A percentile compares a stretch with the other conserved stretches of the same genome.
phyloP scores from a whole-genome alignment of 768 basidiomycete genomes.

The Psilocybe cyanescens region DNA sequence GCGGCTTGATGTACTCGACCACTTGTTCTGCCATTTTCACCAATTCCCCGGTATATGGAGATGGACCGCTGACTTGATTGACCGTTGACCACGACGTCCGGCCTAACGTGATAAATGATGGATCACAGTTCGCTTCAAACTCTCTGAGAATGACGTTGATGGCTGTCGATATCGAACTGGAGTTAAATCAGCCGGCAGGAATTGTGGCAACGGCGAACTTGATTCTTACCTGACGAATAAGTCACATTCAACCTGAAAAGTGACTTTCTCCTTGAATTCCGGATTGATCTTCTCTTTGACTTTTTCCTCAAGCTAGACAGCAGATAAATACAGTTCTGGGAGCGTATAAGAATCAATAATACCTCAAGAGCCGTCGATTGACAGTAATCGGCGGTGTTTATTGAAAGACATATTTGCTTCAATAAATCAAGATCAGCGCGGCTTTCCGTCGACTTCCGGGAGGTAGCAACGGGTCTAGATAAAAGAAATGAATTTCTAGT shows the following conservation, averaged over 20 bases:
- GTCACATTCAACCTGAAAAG: constrained; percentile 85
- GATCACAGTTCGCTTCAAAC: constrained; percentile 83
- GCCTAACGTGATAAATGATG: constrained; percentile 74
- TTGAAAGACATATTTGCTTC: constrained; percentile 82
- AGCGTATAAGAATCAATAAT: constrained; percentile 12
- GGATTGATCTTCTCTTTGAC: constrained; percentile 81
- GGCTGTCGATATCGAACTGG: constrained; percentile 82
- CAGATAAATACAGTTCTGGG: background rate
- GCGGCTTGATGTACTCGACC: constrained; percentile 73
- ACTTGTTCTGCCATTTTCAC: constrained; percentile 76
- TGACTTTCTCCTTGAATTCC: constrained; percentile 77
- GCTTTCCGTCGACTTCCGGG: constrained; percentile 78
- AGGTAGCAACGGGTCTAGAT: constrained; percentile 41
- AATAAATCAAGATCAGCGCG: constrained; percentile 78
- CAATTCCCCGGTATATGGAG: constrained; percentile 79
- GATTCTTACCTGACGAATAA: constrained; percentile 77
- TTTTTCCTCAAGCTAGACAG: constrained; percentile 84
- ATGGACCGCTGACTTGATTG: constrained; percentile 87
- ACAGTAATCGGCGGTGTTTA: constrained; percentile 99
- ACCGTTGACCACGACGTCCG: constrained; percentile 79
- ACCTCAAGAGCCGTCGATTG: constrained; percentile 90
- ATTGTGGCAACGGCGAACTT: background rate
- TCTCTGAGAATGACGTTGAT: constrained; percentile 83
- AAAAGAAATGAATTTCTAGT: background rate
- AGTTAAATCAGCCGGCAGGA: background rate